Conservation (phyloP, 139 green algal genomes). For the Chlorella sp. region DNA sequence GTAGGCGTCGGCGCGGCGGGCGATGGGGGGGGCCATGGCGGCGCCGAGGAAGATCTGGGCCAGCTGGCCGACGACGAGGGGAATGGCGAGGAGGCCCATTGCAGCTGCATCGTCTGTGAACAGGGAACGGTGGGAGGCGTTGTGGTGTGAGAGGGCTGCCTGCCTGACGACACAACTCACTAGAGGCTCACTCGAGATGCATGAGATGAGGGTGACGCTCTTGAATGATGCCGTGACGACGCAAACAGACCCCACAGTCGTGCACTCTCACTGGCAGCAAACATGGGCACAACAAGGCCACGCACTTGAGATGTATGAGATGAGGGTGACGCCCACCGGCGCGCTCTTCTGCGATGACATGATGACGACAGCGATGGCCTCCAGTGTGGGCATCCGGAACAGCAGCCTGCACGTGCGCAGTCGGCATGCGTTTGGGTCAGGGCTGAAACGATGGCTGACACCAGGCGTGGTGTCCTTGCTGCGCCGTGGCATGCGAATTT, state of each 20-base stretch:
- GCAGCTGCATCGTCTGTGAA: conserved; percentile 23
- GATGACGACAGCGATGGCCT: conserved; percentile 20
- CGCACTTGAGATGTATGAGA: conserved; percentile 22
- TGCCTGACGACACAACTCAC: too few relatives aligned
- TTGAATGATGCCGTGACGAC: conserved; percentile 27
- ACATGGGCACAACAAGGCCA: neutral
- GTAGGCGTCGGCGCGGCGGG: neutral
- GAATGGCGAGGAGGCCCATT: conserved; percentile 47
- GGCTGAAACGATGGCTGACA: neutral
- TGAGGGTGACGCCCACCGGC: conserved; percentile 32
- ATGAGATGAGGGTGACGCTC: conserved; percentile 30
- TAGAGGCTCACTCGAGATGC: conserved; percentile 20
- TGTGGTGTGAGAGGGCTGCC: too few relatives aligned
- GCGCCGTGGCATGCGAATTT: neutral
- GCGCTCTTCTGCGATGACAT: conserved; percentile 28
- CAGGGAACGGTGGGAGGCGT: too few relatives aligned
- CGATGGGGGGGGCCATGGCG: conserved; percentile 14
- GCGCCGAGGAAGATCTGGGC: conserved; percentile 41
- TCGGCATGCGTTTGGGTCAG: neutral
- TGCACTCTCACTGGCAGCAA: neutral
- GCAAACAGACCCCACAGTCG: too few relatives aligned
- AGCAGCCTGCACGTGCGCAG: neutral
- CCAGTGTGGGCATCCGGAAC: conserved; percentile 7
- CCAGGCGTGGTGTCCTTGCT: neutral
- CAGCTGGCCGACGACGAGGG: conserved; percentile 56